A percentile compares a stretch with the other conserved stretches of the same genome.
Conservation (phyloP, 345 rosid genomes). For the Dipteronia sinensis region DNA sequence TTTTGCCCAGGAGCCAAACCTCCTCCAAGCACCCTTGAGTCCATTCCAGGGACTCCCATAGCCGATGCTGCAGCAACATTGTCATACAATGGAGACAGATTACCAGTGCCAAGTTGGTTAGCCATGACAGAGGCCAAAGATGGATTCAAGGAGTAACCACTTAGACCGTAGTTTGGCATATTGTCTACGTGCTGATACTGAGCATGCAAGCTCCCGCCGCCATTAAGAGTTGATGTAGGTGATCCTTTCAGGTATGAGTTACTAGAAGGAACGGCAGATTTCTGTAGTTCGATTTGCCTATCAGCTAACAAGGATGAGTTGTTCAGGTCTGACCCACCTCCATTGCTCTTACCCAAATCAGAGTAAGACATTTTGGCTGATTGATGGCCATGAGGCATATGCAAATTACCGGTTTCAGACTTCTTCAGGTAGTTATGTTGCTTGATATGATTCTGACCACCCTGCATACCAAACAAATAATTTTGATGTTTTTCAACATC, state of each 20-base stretch:
- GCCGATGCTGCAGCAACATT: slow-evolving; percentile 69
- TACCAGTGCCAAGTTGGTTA: slow-evolving; percentile 61
- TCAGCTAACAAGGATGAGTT: slow-evolving; percentile 39
- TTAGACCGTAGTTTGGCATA: slow-evolving; percentile 45
- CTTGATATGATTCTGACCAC: slow-evolving; percentile 42
- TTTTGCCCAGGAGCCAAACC: slow-evolving; percentile 52
- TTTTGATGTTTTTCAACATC: slow-evolving; percentile 51
- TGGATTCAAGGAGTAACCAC: slow-evolving; percentile 60
- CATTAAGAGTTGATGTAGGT: slow-evolving; percentile 54
- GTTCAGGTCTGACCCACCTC: slow-evolving; percentile 38
- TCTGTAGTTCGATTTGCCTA: slow-evolving; percentile 51
- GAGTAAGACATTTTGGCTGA: slow-evolving; percentile 33
- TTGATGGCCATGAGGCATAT: slow-evolving; percentile 32
- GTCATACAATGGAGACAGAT: slow-evolving; percentile 64
- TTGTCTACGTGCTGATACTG: slow-evolving; percentile 58
- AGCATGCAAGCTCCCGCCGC: slow-evolving; percentile 49
- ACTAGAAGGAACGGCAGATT: slow-evolving; percentile 40
- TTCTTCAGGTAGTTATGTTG: slow-evolving; percentile 42
- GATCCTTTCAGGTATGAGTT: slow-evolving; percentile 63
- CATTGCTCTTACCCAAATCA: slow-evolving; percentile 42
- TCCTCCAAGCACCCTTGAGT: slow-evolving; percentile 65
- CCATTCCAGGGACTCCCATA: slow-evolving; percentile 60
- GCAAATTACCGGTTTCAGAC: slow-evolving; percentile 42
- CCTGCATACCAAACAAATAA: slow-evolving; percentile 53
- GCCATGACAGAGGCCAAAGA: slow-evolving; percentile 61